Evolutionary conservation across 1,284 basidiomycete species (phyloP).

Genomic region (Ganoderma boninense): DNA sequence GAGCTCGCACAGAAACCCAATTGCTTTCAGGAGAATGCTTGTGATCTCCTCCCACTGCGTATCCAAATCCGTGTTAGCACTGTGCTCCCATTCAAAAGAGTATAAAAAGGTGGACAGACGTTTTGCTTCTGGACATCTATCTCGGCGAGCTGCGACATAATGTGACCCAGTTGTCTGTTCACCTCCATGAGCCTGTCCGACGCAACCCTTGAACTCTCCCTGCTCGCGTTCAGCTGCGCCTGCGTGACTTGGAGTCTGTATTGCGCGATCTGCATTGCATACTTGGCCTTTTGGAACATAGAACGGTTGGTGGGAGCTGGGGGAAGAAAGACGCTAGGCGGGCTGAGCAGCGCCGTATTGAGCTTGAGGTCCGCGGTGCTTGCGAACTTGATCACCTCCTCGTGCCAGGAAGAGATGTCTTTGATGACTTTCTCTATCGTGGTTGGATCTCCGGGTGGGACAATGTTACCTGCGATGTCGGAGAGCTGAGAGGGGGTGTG

Average conservation of each 20-base stretch:
- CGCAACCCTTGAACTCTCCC: slow-evolving; percentile 10
- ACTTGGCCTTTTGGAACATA: background rate
- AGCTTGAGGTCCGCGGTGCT: too few species aligned
- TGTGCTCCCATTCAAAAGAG: too few species aligned
- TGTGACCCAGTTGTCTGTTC: slow-evolving; percentile 15
- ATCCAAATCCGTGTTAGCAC: too few species aligned
- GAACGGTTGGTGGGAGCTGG: background rate
- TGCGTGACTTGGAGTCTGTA: slow-evolving; percentile 4
- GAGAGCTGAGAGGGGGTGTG: too few species aligned
- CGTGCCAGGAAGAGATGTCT: too few species aligned
- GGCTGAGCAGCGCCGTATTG: too few species aligned
- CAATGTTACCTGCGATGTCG: too few species aligned
- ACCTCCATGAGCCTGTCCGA: slow-evolving; percentile 18
- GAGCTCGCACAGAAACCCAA: slow-evolving; percentile 20
- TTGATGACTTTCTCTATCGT: too few species aligned
- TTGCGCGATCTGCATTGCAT: background rate
- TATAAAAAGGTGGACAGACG: too few species aligned
- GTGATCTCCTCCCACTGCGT: slow-evolving; percentile 25
- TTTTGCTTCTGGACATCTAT: slow-evolving; percentile 18
- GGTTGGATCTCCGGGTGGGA: too few species aligned
- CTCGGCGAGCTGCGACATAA: slow-evolving; percentile 14
- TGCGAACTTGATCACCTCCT: too few species aligned
- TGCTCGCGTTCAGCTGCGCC: slow-evolving; percentile 19
- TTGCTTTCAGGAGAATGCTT: slow-evolving; percentile 13
- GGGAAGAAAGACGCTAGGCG: too few species aligned